Conservation (phyloP, 257 asterid genomes). For the Thymus quinquecostatus region DNA sequence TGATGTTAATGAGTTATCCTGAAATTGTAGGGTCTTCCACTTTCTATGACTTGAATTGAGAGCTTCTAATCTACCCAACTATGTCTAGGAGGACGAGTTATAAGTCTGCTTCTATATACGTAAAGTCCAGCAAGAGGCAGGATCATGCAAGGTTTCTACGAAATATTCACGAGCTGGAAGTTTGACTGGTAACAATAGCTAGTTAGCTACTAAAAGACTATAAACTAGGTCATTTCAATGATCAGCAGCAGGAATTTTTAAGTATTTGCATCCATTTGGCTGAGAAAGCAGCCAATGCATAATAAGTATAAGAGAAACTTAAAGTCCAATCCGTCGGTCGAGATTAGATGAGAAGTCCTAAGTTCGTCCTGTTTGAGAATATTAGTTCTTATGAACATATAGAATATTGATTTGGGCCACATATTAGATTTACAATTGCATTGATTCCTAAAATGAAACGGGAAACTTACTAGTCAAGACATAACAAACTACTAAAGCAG, state of each 20-base stretch:
- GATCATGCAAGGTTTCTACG: constrained; percentile 15
- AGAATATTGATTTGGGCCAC: not conserved
- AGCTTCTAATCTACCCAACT: not conserved
- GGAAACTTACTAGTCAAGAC: not conserved
- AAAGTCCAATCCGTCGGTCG: not conserved
- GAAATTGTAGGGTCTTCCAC: constrained; percentile 1
- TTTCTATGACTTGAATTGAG: not conserved
- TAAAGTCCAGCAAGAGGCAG: constrained; percentile 31
- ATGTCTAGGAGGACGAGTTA: no score
- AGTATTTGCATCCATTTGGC: not conserved
- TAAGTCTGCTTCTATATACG: constrained; percentile 20
- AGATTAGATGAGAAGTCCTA: constrained; percentile 3
- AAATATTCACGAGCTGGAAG: not conserved
- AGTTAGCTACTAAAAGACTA: not conserved
- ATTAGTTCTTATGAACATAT: not conserved
- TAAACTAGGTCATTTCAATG: constrained; percentile 18
- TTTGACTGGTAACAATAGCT: not conserved
- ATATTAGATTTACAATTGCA: not conserved
- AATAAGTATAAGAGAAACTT: not conserved
- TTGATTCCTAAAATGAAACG: not conserved
- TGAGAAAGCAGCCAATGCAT: not conserved
- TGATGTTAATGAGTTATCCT: constrained; percentile 12
- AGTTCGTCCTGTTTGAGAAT: not conserved
- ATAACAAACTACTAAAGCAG: not conserved
- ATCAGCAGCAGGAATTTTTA: not conserved